A percentile compares a stretch with the other conserved stretches of the same genome.
Evolutionary conservation across 257 asterid species (phyloP).

Genomic region (Solanum peruvianum): DNA sequence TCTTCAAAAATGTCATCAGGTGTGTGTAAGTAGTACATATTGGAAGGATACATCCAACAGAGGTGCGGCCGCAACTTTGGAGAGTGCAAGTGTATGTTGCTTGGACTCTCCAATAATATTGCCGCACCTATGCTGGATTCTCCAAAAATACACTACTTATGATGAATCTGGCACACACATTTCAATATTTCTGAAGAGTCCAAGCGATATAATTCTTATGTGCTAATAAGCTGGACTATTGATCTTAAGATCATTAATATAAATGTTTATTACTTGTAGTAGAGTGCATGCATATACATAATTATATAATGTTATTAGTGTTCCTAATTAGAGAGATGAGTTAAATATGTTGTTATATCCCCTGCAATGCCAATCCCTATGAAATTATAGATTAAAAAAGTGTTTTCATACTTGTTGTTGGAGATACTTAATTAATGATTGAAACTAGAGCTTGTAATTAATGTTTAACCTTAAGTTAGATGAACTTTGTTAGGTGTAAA

Average conservation of each 20-base stretch:
- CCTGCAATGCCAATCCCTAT: constrained; percentile 13
- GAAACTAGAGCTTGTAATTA: neutral
- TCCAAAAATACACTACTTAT: neutral
- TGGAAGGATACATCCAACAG: neutral
- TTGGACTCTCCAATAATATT: neutral
- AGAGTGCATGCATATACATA: neutral
- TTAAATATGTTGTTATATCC: neutral
- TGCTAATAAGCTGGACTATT: neutral
- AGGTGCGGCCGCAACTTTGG: neutral
- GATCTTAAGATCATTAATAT: neutral
- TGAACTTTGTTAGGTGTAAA: neutral
- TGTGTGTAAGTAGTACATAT: neutral
- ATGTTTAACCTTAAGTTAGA: neutral
- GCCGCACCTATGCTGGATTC: neutral
- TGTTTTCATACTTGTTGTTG: neutral
- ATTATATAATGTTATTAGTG: neutral
- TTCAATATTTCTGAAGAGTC: neutral
- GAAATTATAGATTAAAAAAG: neutral
- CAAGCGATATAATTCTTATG: neutral
- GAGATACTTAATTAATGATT: neutral
- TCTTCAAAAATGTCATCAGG: neutral
- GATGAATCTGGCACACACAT: neutral
- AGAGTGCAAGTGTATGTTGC: neutral
- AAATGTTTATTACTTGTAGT: neutral
- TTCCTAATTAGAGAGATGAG: neutral